phyloP scores from a whole-genome alignment of 306 rosid genomes.

The Leucaena leucocephala region DNA sequence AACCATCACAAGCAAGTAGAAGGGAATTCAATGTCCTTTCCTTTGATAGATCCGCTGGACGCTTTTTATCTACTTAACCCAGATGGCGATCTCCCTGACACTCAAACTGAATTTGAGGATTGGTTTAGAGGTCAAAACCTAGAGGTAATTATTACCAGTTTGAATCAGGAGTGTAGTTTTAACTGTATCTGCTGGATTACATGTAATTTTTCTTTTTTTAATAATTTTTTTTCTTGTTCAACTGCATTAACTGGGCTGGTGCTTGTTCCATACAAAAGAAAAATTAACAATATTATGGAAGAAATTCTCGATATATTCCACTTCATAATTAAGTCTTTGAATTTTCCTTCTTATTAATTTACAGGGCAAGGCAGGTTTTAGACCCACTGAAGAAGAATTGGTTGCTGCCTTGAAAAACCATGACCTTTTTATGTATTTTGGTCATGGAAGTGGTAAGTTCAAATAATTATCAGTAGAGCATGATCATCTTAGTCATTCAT shows the following conservation, averaged over 20 bases:
- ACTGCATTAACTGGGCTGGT: no score
- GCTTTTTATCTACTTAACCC: constrained; percentile 64
- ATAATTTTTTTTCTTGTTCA: no score
- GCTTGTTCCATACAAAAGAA: constrained; percentile 6
- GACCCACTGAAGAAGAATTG: constrained; percentile 70
- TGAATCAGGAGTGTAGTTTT: background rate
- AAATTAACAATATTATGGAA: background rate
- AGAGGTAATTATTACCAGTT: constrained; percentile 54
- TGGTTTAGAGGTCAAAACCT: constrained; percentile 78
- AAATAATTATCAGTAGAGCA: background rate
- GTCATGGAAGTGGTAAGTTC: constrained; percentile 86
- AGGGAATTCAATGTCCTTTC: constrained; percentile 48
- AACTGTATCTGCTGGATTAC: no score
- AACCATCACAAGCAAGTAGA: constrained; percentile 50
- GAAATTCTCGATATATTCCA: constrained; percentile 5
- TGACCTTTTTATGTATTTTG: no score
- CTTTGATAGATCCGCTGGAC: constrained; percentile 56
- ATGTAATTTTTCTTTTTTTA: no score
- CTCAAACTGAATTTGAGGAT: constrained; percentile 77
- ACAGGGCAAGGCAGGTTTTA: constrained; percentile 87
- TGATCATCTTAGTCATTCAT: constrained; percentile 26
- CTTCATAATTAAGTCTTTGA: background rate
- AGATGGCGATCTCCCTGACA: constrained; percentile 76
- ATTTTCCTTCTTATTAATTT: constrained; percentile 36
- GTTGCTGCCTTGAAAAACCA: constrained; percentile 44